Base-by-base conservation (phyloP, 2,329 filamentous ascomycete genomes). In the Colletotrichum cuscutae region DNA sequence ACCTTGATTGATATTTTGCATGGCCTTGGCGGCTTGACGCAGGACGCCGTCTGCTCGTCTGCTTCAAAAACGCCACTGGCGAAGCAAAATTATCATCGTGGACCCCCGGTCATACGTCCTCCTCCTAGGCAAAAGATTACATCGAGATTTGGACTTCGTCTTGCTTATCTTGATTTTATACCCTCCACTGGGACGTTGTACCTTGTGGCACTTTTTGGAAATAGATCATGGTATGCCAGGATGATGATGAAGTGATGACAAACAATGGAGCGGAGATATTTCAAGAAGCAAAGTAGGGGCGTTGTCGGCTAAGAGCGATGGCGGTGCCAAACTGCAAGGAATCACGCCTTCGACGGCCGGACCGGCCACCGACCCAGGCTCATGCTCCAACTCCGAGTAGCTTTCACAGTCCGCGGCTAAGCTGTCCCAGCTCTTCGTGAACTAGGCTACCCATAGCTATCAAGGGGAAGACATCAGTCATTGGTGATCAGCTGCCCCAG, bases 201-300 rank as follows among this genome's bases (percentile, higher is more conserved):
- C 46, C 58, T 6, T 54, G 68, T 46, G 46, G 59, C 24, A 32
- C 58, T 6, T 54, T 24, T 57, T 32, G 30, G 22, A 62, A 67
- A 32, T 59, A 59, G 32, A 22, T 26, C 35, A 32, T 49, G 42
- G 26, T 49, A 60, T 22, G 56, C 22, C 35, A 30, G 49, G 46
- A 46, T 35, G 22, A 19, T 32, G 46, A 46, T 35, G 22, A 28
- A 22, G 57, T 13, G 49, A 28, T 32, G 30, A 37, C 65, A 54
- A 72, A 72, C 65, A 72, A 72, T 59, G 66, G 15, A 60, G 57
- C 53, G 26, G 59, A 37, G 15, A 15, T 72, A 70, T 56, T 65
- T 60, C 32, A 32, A 70, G 66, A 54, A 22, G 42, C n/a, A 22
- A 70, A 53, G 58, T 15, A 68, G 56, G 65, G 69, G 65, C 57